Base-by-base conservation (phyloP, 257 asterid species). In the Gynochthodes officinalis region DNA sequence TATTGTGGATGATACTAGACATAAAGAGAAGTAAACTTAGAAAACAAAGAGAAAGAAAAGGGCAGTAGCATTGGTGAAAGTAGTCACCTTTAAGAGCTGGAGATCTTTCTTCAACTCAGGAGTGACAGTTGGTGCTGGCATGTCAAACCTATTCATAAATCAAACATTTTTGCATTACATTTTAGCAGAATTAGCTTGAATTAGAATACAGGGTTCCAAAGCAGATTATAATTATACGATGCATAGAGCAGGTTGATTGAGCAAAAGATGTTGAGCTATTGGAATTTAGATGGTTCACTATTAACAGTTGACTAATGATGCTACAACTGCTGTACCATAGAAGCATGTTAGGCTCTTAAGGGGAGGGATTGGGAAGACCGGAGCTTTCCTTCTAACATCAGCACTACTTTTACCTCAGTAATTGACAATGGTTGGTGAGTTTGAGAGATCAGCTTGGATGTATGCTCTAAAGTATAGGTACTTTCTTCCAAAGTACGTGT, bases 21-120 rank as follows among this genome's bases (percentile, higher is more conserved):
- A 35, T 48, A 18, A 23, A 58, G 44, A 48, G 23, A 48, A 57
- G 44, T 14, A 73, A 27, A 2, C 5, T n/a, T 25, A 4, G 69
- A 27, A 64, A 8, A 46, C 65, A 43, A 55, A 25, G 10, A 28
- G 11, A 69, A 19, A 30, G 19, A 35, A 33, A 33, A 7, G 19
- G 44, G 19, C 5, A 14, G 23, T 65, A 23, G 9, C 43, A 37
- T 5, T 1, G 39, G 30, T 39, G 18, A 25, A 48, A 19, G 25
- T 37, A 72, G 43, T 37, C 55, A 94, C 96, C 96, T 91, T 94
- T 79, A 94, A 76, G 39, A 91, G 70, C 83, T 91, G 89, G 64
- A 94, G 97, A 82, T 94, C 97, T 32, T 77, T 87, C 74, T 94
- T 87, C 76, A 91, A 88, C 86, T 89, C 96, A 35, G 98, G 97